Evolutionary conservation across 192 early-diverging fungal species (phyloP), one percentile per base, ranked within the genome.

Genomic region (Lobulomyces angularis): DNA sequence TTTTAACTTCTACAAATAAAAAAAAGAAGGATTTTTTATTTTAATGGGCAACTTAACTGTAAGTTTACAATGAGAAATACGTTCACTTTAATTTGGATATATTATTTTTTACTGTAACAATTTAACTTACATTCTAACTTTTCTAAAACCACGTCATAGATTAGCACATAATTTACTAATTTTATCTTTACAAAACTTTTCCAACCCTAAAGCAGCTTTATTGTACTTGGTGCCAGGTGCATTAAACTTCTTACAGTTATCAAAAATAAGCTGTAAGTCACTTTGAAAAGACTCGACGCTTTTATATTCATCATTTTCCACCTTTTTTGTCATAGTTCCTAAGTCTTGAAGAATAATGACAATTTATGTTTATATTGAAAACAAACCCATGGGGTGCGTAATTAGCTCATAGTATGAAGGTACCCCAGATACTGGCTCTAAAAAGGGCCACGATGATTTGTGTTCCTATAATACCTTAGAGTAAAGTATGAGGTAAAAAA

Each of bases 381-480:
- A 18, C 34, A 9, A 14, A 86, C 82, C 88, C 92, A 99, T 99
- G 5, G 95, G 95, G 36, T 96, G 79, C 38, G 80, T 93, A 57
- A 99, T 90, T 24, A 97, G 83, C 5, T 78, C 67, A 46, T 97
- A 92, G 53, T 99, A 99, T 55, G 96, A 90, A 1, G 85, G 73
- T 1, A 99, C 92, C 22, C 86, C 83, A 30, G 88, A 79, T 7
- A 99, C 95, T 7, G 92, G 89, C 27, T 86, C 77, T 45, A 72
- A 71, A 57, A 99, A 99, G 5, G 95, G 90, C 93, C 93, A 97
- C 5, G 89, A 71, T 18, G 73, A 65, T 0, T 70, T 56, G 58
- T 93, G 82, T 3, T 74, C 77, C 45, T 75, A 26, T 2, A 41
- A 36, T 27, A 46, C n/a, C n/a, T n/a, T n/a, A n/a, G n/a, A n/a